Conservation (phyloP, 1,284 basidiomycete species). For the Sporisorium reilianum region DNA sequence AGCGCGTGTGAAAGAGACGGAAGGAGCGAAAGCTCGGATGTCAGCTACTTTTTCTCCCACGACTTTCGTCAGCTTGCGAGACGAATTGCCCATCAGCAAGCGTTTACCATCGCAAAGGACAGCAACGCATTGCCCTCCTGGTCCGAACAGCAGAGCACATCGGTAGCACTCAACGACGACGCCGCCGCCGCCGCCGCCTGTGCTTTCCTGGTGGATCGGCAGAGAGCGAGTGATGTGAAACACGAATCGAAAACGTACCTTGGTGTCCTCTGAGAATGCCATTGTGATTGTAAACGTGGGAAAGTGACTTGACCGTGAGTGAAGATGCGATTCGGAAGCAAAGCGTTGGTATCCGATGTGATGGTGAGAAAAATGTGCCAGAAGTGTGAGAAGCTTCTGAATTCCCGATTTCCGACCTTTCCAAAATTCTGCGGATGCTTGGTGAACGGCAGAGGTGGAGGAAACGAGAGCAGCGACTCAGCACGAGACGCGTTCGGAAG, state of each 20-base stretch:
- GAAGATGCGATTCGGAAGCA: not conserved
- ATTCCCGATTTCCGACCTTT: slow-evolving; percentile 31
- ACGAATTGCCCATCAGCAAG: not conserved
- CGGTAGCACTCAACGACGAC: not conserved
- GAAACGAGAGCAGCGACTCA: not conserved
- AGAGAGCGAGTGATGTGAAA: not conserved
- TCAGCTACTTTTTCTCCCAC: not conserved
- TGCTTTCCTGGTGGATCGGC: not conserved
- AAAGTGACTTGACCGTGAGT: slow-evolving; percentile 6
- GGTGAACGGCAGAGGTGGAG: slow-evolving; percentile 27
- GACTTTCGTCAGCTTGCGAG: not conserved
- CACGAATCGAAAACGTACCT: slow-evolving; percentile 42
- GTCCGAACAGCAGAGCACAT: not conserved
- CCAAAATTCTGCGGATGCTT: not conserved
- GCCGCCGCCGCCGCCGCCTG: no score
- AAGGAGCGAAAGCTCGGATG: not conserved
- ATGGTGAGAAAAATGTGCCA: slow-evolving; percentile 10
- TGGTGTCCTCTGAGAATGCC: slow-evolving; percentile 66
- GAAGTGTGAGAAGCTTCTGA: no score
- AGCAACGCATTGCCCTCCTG: not conserved
- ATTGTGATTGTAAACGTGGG: slow-evolving; percentile 25
- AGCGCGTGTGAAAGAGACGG: not conserved
- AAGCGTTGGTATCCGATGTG: slow-evolving; percentile 6
- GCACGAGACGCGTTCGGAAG: not conserved
- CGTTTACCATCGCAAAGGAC: not conserved